A percentile compares a stretch with the other conserved stretches of the same genome.
Conservation (phyloP, 495 filamentous ascomycete genomes). For the Aspergillus baeticus region DNA sequence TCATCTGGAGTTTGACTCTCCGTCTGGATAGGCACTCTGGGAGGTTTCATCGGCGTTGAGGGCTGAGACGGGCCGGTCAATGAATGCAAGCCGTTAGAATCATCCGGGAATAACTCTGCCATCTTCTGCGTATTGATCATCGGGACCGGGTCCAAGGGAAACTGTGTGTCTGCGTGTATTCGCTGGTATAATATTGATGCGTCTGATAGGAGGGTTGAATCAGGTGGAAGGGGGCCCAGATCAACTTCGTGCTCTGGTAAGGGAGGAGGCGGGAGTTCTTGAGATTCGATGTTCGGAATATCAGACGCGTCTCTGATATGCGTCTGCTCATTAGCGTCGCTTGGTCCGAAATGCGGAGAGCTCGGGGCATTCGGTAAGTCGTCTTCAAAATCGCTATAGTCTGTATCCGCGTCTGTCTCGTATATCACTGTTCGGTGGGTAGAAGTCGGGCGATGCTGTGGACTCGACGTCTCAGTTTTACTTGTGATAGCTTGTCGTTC, state of each 20-base stretch:
- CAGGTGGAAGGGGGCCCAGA: conserved; percentile 17
- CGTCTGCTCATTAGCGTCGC: background rate
- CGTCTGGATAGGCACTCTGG: background rate
- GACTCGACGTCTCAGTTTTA: background rate
- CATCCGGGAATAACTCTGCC: conserved; percentile 42
- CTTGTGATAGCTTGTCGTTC: background rate
- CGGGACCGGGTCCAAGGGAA: conserved; percentile 44
- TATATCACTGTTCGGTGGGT: conserved; percentile 39
- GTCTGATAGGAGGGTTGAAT: conserved; percentile 37
- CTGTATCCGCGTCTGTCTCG: conserved; percentile 45
- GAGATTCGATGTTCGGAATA: conserved; percentile 29
- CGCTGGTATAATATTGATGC: conserved; percentile 42
- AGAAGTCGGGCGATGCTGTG: conserved; percentile 5
- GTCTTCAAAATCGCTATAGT: conserved; percentile 33
- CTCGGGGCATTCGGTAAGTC: conserved; percentile 12
- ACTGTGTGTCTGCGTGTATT: conserved; percentile 41
- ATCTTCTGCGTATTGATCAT: conserved; percentile 41
- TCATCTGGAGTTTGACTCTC: conserved; percentile 24
- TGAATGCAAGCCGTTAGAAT: conserved; percentile 22
- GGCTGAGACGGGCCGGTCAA: conserved; percentile 2
- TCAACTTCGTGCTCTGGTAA: conserved; percentile 23
- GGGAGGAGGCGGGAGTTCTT: conserved; percentile 32
- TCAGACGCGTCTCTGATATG: conserved; percentile 7
- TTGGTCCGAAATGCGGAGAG: conserved; percentile 10
- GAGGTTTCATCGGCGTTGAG: conserved; percentile 14